Percentiles rank a stretch among this genome's conserved stretches.
phyloP scores from a whole-genome alignment of 331 rosid species.

The Quercus phellos region DNA sequence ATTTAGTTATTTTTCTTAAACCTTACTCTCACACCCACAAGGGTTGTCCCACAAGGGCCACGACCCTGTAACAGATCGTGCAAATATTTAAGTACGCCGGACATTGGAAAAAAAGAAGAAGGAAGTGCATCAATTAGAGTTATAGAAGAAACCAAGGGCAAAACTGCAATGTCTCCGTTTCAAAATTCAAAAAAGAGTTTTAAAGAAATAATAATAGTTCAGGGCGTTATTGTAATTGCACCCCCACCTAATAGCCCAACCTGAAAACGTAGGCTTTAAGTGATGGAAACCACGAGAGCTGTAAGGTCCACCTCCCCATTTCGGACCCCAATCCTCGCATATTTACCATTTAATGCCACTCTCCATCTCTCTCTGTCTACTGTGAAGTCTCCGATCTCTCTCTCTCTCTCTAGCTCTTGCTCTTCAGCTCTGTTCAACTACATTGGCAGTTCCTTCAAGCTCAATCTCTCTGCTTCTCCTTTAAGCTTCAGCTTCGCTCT shows the following conservation, averaged over 20 bases:
- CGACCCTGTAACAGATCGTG: too few relatives aligned
- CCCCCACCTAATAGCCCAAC: constrained; percentile 35
- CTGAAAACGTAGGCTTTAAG: constrained; percentile 49
- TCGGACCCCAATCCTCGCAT: constrained; percentile 29
- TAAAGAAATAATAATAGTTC: not conserved
- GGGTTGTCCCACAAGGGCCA: too few relatives aligned
- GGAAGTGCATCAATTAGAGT: not conserved
- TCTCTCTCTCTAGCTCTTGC: not conserved
- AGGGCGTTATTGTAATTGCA: constrained; percentile 39
- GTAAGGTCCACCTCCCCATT: constrained; percentile 26
- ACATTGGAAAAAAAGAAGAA: not conserved
- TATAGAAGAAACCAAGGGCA: not conserved
- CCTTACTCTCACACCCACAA: too few relatives aligned
- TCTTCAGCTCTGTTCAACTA: not conserved
- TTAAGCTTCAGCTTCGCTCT: constrained; percentile 8
- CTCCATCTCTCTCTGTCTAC: not conserved
- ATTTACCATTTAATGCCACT: constrained; percentile 37
- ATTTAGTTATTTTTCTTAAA: too few relatives aligned
- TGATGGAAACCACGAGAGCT: constrained; percentile 34
- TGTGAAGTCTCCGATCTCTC: constrained; percentile 15
- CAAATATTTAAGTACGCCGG: too few relatives aligned
- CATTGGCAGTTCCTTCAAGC: constrained; percentile 13
- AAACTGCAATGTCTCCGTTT: constrained; percentile 10
- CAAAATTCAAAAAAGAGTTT: constrained; percentile 16
- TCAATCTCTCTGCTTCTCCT: not conserved